Conservation (phyloP, 2,329 filamentous ascomycete genomes). For the Trichoderma sp. region DNA sequence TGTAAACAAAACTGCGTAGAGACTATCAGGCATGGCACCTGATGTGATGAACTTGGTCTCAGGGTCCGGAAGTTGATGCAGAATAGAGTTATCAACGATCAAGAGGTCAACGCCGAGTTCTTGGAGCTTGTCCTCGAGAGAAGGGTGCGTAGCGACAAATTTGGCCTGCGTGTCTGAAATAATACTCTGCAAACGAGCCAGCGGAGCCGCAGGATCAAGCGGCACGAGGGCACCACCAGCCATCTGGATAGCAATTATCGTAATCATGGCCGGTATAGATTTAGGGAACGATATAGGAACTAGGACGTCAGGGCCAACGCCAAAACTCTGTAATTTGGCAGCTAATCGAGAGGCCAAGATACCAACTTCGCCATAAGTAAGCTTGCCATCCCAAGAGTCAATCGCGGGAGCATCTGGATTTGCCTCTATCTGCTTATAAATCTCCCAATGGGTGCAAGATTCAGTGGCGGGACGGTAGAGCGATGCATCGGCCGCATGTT, state of each 20-base stretch:
- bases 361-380: conserved; percentile 31
- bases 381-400: conserved; percentile 16
- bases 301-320: neutral
- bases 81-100: neutral
- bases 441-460: conserved; percentile 6
- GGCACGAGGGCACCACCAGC: conserved; percentile 17
- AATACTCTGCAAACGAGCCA: conserved; percentile 7
- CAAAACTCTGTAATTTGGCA: neutral
- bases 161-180: neutral
- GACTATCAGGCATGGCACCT: neutral
- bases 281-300: conserved; percentile 20
- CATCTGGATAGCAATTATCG: conserved; percentile 11
- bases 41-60: neutral
- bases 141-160: neutral
- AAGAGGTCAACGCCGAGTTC: neutral
- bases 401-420: conserved; percentile 11
- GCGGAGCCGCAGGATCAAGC: conserved; percentile 4
- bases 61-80: neutral
- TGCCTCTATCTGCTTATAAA: conserved; percentile 10
- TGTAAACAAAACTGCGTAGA: conserved; percentile 31
- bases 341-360: conserved; percentile 44
- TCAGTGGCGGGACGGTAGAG: neutral
- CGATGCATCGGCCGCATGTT: neutral
- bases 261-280: neutral
- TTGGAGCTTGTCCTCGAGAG: neutral